Base-by-base conservation (phyloP, 192 early-diverging fungal species). In the Backusella westeae region DNA sequence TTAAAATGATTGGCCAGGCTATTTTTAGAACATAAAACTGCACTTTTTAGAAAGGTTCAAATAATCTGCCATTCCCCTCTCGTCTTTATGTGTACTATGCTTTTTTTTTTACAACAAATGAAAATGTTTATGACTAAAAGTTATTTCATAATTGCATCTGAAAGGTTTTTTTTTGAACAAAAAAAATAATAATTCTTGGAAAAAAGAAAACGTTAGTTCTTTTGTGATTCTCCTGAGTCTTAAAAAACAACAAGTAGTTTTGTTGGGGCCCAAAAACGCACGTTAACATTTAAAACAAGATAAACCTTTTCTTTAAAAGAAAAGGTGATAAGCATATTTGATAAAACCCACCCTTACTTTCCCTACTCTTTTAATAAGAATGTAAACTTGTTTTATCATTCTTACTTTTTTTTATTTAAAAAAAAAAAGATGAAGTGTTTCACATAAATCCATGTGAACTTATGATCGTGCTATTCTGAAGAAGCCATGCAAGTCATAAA, bases 151-250 rank as follows among this genome's bases (percentile, higher is more conserved):
- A 39, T 39, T 39, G 10, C 38, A 32, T 39, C 38, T 39, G 12
- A 39, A 39, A n/a, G 49, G 21, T 23, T 56, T 56, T 21, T n/a
- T 53, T 56, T 56, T 23, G 6, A 23, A 21, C 23, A 39, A 39
- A 38, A 10, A 9, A 39, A 12, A 39, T 39, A 39, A 39, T 39
- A 39, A 3, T 56, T 6, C 0, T 3, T 21, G 8, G n/a, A 56
- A 56, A 56, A 56, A 26, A 56, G 53, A 53, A 53, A 21, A 56
- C 19, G 49, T 56, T 56, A 23, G 53, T 56, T 56, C 53, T n/a
- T 56, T 56, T 23, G 53, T 56, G 53, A 56, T 56, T 56, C 53
- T 56, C 53, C 53, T 56, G 53, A 56, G 53, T 56, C 53, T 56
- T 26, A 56, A 56, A 56, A 56, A 56, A 9, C n/a, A 1, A 56